These are phyloP conservation scores for Schizopora paradoxa DNA, from an alignment of 1,284 basidiomycete species.

Conservation along the genomic window DNA sequence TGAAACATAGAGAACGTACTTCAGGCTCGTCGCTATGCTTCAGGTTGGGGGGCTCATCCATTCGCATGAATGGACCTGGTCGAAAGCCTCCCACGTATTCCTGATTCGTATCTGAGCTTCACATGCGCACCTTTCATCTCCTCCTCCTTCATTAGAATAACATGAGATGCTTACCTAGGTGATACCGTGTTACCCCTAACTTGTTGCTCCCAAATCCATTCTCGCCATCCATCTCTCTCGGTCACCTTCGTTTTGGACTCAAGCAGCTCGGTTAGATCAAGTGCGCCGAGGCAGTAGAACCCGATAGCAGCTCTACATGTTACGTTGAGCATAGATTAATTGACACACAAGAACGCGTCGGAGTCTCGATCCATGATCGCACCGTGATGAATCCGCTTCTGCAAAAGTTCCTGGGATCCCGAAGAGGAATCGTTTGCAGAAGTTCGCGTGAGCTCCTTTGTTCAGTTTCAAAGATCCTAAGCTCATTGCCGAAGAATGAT, in stretches of 20 bases:
- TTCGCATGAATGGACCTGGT: constrained; percentile 54
- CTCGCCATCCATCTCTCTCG: constrained; percentile 61
- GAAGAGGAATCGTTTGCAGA: constrained; percentile 13
- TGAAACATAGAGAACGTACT: constrained; percentile 9
- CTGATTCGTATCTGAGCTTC: constrained; percentile 5
- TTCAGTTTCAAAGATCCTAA: constrained; percentile 10
- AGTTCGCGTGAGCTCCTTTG: constrained; percentile 14
- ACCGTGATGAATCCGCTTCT: constrained; percentile 16
- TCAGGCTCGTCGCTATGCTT: constrained; percentile 2
- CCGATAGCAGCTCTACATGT: constrained; percentile 63
- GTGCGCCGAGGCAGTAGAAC: constrained; percentile 80
- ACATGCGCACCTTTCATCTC: constrained; percentile 3
- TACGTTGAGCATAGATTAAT: background rate
- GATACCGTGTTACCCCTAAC: constrained; percentile 3
- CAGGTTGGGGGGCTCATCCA: constrained; percentile 21
- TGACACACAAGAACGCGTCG: background rate
- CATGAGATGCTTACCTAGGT: background rate
- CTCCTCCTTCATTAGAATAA: background rate
- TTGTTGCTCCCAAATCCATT: constrained; percentile 82
- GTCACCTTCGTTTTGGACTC: constrained; percentile 40
- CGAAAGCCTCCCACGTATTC: constrained; percentile 14
- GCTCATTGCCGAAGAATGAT: background rate
- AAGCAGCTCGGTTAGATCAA: constrained; percentile 67
- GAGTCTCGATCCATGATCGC: too few relatives aligned
- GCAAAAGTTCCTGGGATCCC: constrained; percentile 11